Percentiles rank a stretch among this genome's conserved stretches.
phyloP scores from a whole-genome alignment of 495 filamentous ascomycete genomes.

The Recurvomyces mirabilis region DNA sequence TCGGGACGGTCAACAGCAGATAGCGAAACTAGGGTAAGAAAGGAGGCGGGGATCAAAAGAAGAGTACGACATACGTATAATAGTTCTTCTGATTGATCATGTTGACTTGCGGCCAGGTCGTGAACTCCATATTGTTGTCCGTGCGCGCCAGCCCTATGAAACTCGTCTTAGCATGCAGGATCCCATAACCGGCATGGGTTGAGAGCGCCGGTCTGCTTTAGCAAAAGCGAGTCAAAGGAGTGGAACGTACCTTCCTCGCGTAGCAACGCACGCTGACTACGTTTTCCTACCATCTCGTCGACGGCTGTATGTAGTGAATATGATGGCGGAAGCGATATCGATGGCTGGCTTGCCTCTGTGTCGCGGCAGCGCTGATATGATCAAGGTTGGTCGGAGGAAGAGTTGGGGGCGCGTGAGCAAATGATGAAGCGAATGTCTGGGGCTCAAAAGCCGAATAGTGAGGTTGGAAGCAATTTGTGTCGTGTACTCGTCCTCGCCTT shows the following conservation, averaged over 20 bases:
- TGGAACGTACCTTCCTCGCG: slow-evolving; percentile 31
- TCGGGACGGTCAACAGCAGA: neutral
- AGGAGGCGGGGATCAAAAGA: neutral
- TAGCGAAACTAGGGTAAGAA: neutral
- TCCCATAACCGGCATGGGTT: slow-evolving; percentile 5
- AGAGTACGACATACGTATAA: slow-evolving; percentile 69
- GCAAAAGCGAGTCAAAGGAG: too few relatives aligned
- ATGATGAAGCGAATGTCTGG: too few relatives aligned
- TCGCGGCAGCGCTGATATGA: too few relatives aligned
- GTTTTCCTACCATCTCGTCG: slow-evolving; percentile 32
- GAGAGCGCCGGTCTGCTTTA: too few relatives aligned
- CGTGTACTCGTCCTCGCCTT: too few relatives aligned
- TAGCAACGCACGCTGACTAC: slow-evolving; percentile 30
- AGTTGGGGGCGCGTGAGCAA: too few relatives aligned
- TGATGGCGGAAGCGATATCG: too few relatives aligned
- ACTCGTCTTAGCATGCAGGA: slow-evolving; percentile 16
- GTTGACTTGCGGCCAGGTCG: slow-evolving; percentile 80
- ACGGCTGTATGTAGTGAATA: too few relatives aligned
- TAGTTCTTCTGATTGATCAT: slow-evolving; percentile 99
- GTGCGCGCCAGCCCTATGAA: slow-evolving; percentile 78
- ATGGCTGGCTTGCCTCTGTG: too few relatives aligned
- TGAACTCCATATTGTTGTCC: slow-evolving; percentile 92
- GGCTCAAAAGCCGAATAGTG: neutral
- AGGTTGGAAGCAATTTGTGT: too few relatives aligned
- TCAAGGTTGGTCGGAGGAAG: too few relatives aligned